Base-by-base conservation (phyloP, 2,329 filamentous ascomycete genomes). In the Phoma sp. region DNA sequence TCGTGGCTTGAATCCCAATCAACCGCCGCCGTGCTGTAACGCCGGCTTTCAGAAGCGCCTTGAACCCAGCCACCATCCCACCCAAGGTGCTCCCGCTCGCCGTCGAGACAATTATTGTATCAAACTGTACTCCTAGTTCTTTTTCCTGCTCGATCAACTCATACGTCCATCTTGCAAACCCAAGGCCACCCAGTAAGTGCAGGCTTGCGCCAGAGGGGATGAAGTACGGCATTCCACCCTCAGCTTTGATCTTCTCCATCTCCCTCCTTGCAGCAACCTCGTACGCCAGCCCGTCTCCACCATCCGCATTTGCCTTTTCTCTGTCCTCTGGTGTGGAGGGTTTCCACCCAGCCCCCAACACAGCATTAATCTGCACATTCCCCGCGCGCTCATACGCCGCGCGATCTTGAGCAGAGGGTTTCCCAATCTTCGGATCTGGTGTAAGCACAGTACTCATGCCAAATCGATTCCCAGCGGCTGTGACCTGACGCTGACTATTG, bases 401-500 rank as follows among this genome's bases (percentile, higher is more conserved):
- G 0, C 45, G 45, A 10, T 54, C 39, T 4, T 33, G 7, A 2
- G 20, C n/a, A 10, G 45, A 43, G 7, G 51, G 51, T 20, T 54
- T 48, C 2, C 51, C 51, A n/a, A 54, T 54, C 14, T 34, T 39
- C 7, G 39, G 39, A 30, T 54, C 45, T 7, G 51, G 51, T 4
- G 51, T 47, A 9, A 54, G 51, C 1, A 54, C 23, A 3, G 45
- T 54, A 4, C 36, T 48, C 45, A 54, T 48, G 12, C 51, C 45
- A 15, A 43, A 37, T n/a, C 39, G 30, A 20, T 54, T 54, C 7
- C 51, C 51, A 10, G 51, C 43, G 2, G 51, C 51, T 0, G 33
- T 21, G 5, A 54, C 51, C 12, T 54, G 51, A 11, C 51, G 51
- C 39, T 54, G 51, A 7, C 45, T 48, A 9, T 54, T 54, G 33